Evolutionary conservation across 805 yeast genomes (phyloP).

Genomic region (Clavispora asparagi): DNA sequence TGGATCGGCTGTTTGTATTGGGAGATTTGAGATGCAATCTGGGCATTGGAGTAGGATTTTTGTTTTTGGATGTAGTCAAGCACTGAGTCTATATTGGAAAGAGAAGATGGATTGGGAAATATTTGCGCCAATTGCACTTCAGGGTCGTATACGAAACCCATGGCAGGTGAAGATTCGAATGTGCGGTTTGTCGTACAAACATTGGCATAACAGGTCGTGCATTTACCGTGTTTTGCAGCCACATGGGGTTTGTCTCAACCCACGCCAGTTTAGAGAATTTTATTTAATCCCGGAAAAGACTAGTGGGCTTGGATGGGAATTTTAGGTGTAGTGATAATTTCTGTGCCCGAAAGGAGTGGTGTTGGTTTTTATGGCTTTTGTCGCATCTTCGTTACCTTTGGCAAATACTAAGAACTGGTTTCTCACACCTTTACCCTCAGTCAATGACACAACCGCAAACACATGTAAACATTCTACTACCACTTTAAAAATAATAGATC

Average conservation of each 20-base stretch:
- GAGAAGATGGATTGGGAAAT: constrained; percentile 12
- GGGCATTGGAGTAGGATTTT: constrained; percentile 43
- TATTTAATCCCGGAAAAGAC: too few species aligned
- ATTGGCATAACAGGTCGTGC: neutral
- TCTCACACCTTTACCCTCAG: too few species aligned
- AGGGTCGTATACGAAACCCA: constrained; percentile 16
- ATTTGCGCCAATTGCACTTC: constrained; percentile 12
- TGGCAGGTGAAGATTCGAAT: neutral
- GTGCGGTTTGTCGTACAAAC: neutral
- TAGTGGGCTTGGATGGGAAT: neutral
- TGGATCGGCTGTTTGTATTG: constrained; percentile 24
- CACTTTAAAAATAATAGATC: too few species aligned
- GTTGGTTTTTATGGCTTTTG: neutral
- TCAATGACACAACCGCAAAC: too few species aligned
- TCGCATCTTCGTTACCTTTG: neutral
- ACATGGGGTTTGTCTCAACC: too few species aligned
- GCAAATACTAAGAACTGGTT: neutral
- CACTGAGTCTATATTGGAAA: constrained; percentile 9
- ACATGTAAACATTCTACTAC: too few species aligned
- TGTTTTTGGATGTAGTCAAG: constrained; percentile 17
- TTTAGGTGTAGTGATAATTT: neutral
- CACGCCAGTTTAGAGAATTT: too few species aligned
- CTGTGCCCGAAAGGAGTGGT: neutral
- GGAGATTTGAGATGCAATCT: constrained; percentile 36
- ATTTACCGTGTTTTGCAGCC: constrained; percentile 1